phyloP scores from a whole-genome alignment of 1,284 basidiomycete genomes.

The Tremellales sp. region DNA sequence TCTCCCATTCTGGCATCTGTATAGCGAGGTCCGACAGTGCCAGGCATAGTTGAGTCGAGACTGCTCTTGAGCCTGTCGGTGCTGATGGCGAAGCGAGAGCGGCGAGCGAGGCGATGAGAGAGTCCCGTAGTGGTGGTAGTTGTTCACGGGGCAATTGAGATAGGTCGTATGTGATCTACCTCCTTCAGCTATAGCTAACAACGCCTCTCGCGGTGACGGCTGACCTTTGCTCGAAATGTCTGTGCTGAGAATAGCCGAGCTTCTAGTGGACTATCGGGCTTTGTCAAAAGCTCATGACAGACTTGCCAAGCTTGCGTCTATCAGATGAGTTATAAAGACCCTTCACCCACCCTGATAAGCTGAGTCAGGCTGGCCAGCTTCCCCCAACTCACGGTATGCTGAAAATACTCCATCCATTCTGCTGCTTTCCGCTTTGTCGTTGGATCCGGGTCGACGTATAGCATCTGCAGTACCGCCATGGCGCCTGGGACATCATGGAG shows the following conservation, averaged over 20 bases:
- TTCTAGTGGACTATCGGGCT: slow-evolving; percentile 70
- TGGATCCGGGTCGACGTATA: slow-evolving; percentile 68
- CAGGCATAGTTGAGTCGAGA: slow-evolving; percentile 85
- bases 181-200: not conserved
- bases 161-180: slow-evolving; percentile 91
- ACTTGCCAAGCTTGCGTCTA: slow-evolving; percentile 95
- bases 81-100: slow-evolving; percentile 53
- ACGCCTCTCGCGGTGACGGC: too few species aligned
- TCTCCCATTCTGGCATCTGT: slow-evolving; percentile 82
- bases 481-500: too few species aligned
- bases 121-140: slow-evolving; percentile 76
- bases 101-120: slow-evolving; percentile 72
- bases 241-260: slow-evolving; percentile 94
- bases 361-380: too few species aligned
- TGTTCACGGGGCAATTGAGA: slow-evolving; percentile 73
- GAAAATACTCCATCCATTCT: slow-evolving; percentile 90
- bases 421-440: slow-evolving; percentile 77
- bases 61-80: slow-evolving; percentile 70
- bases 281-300: slow-evolving; percentile 83
- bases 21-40: slow-evolving; percentile 86
- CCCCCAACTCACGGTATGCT: slow-evolving; percentile 86
- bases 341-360: not conserved
- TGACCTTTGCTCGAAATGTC: slow-evolving; percentile 90
- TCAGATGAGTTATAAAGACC: not conserved
- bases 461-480: slow-evolving; percentile 49